phyloP scores from a whole-genome alignment of 2,329 filamentous ascomycete genomes.

The Exophiala oligosperma region DNA sequence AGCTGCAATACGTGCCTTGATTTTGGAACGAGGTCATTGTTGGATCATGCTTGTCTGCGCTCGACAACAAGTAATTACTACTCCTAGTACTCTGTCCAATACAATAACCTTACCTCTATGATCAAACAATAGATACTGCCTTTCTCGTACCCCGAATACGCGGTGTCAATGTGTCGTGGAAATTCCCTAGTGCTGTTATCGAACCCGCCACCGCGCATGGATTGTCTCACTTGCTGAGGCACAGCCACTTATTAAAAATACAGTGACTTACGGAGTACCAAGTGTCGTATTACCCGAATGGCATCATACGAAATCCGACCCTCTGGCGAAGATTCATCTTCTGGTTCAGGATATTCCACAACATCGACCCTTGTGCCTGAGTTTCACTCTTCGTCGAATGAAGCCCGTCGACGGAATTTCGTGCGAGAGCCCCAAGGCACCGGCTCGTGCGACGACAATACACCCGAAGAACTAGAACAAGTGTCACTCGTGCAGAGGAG shows the following conservation, averaged over 20 bases:
- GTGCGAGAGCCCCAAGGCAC: constrained; percentile 7
- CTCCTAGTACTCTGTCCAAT: too few species aligned
- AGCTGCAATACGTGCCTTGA: background rate
- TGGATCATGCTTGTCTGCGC: background rate
- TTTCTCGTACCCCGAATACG: background rate
- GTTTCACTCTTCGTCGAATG: background rate
- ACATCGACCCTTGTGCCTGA: constrained; percentile 5
- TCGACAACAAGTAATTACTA: background rate
- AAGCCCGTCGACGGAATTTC: constrained; percentile 9
- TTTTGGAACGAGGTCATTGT: background rate
- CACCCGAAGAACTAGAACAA: background rate
- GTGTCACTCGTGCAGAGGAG: constrained; percentile 5
- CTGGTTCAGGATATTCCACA: constrained; percentile 8
- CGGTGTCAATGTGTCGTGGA: background rate
- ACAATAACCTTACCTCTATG: background rate
- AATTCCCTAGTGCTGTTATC: background rate
- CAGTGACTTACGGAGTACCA: too few species aligned
- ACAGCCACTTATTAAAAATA: background rate
- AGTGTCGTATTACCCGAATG: constrained; percentile 6
- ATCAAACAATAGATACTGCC: background rate
- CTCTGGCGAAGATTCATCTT: background rate
- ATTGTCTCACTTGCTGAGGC: constrained; percentile 18
- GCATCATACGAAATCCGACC: constrained; percentile 1
- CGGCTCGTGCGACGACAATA: constrained; percentile 6
- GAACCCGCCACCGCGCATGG: constrained; percentile 11